A percentile compares a stretch with the other conserved stretches of the same genome.
These are phyloP conservation scores for Rutstroemia sp. DNA, from an alignment of 2,329 filamentous ascomycete genomes.

Conservation along the genomic window DNA sequence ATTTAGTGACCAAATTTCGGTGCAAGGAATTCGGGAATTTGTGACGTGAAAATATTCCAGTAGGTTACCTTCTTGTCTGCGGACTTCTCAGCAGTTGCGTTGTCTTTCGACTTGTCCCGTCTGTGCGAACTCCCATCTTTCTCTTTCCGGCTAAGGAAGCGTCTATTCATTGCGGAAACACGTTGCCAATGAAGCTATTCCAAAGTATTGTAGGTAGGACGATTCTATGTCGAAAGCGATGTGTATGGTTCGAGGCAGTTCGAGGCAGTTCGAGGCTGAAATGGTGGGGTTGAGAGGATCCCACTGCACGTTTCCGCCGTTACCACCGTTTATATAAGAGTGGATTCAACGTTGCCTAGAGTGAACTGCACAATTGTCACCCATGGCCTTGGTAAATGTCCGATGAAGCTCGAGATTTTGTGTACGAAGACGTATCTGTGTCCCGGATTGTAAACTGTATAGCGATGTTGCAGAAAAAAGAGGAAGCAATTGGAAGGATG, in stretches of 20 bases:
- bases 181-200: background rate
- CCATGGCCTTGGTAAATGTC: too few species aligned
- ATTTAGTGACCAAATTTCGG: conserved; percentile 7
- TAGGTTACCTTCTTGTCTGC: conserved; percentile 39
- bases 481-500: background rate
- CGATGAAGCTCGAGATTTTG: too few species aligned
- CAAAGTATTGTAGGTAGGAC: background rate
- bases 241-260: background rate
- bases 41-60: conserved; percentile 5
- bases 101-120: conserved; percentile 49
- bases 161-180: conserved; percentile 37
- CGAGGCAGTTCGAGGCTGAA: background rate
- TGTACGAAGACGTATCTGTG: background rate
- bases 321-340: background rate
- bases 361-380: background rate
- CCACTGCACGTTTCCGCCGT: background rate
- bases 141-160: conserved; percentile 65
- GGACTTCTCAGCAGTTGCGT: conserved; percentile 24
- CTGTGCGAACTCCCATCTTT: conserved; percentile 45
- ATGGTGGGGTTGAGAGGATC: background rate
- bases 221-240: background rate
- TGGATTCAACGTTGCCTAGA: background rate
- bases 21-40: background rate
- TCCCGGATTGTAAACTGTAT: background rate
- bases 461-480: background rate